These are phyloP conservation scores for Amanita subjunquillea DNA, from an alignment of 768 basidiomycete species.

Conservation along the genomic window DNA sequence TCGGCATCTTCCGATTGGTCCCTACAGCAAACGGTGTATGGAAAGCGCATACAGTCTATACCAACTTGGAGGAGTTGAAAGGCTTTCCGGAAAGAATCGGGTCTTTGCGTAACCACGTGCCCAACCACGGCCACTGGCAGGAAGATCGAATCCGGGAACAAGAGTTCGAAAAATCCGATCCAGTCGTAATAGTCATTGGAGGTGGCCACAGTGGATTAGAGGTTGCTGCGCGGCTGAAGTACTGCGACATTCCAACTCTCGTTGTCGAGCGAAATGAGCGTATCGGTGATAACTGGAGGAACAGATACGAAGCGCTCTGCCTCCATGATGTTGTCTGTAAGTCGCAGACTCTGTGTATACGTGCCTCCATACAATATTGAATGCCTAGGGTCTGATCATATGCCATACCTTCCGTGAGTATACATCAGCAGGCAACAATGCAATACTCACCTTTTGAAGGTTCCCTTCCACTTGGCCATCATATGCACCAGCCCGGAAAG, in stretches of 20 bases:
- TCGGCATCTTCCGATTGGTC: slow-evolving; percentile 36
- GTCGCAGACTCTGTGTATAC: slow-evolving; percentile 8
- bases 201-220: slow-evolving; percentile 55
- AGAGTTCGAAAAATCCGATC: slow-evolving; percentile 34
- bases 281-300: slow-evolving; percentile 54
- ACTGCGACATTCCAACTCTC: slow-evolving; percentile 39
- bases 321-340: slow-evolving; percentile 44
- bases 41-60: slow-evolving; percentile 43
- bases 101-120: slow-evolving; percentile 21
- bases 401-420: slow-evolving; percentile 42
- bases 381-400: slow-evolving; percentile 20
- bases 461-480: slow-evolving; percentile 54
- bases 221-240: slow-evolving; percentile 49
- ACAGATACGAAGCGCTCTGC: slow-evolving; percentile 47
- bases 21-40: slow-evolving; percentile 27
- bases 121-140: slow-evolving; percentile 42
- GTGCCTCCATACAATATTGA: slow-evolving; percentile 10
- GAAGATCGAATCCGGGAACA: slow-evolving; percentile 24
- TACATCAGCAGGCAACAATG: neutral
- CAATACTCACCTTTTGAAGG: slow-evolving; percentile 7
- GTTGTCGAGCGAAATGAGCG: slow-evolving; percentile 46
- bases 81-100: slow-evolving; percentile 33
- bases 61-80: slow-evolving; percentile 38
- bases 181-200: slow-evolving; percentile 45
- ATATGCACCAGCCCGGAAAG: slow-evolving; percentile 42